These are phyloP conservation scores for Irpex lacteus DNA, from an alignment of 1,284 basidiomycete species.

Conservation along the genomic window DNA sequence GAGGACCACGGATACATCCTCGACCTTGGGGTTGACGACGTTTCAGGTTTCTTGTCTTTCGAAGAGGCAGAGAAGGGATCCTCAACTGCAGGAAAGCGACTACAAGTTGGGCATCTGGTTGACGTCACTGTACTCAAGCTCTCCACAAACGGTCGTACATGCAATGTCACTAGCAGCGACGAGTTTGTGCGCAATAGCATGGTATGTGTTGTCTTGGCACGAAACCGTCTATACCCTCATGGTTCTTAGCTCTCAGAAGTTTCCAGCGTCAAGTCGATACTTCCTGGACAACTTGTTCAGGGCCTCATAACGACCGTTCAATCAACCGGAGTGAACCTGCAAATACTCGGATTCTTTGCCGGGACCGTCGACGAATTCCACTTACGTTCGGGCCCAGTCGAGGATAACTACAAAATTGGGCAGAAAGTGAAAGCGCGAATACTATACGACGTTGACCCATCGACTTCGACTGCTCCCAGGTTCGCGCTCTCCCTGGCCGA, in stretches of 20 bases:
- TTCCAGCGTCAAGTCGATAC: conserved; percentile 76
- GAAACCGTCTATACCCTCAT: conserved; percentile 3
- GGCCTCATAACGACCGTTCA: conserved; percentile 82
- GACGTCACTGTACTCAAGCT: conserved; percentile 62
- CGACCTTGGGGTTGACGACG: conserved; percentile 75
- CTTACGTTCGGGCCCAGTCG: conserved; percentile 49
- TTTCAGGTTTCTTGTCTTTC: conserved; percentile 80
- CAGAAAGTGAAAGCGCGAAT: conserved; percentile 89
- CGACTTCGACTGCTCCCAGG: conserved; percentile 56
- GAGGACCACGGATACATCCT: conserved; percentile 97
- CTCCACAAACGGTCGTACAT: conserved; percentile 70
- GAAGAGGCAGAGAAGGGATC: conserved; percentile 53
- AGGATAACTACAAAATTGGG: conserved; percentile 70
- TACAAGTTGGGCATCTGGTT: conserved; percentile 68
- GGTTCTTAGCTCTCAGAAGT: conserved; percentile 63
- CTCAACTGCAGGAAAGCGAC: conserved; percentile 32
- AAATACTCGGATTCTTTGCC: conserved; percentile 91
- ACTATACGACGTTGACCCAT: conserved; percentile 75
- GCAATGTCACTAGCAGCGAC: conserved; percentile 55
- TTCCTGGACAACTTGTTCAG: conserved; percentile 88
- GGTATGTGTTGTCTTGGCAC: conserved; percentile 33
- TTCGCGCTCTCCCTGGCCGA: conserved; percentile 80
- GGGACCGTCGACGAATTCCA: conserved; percentile 90
- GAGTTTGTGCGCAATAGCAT: conserved; percentile 44
- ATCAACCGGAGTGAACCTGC: conserved; percentile 82